A percentile compares a stretch with the other conserved stretches of the same genome.
These are phyloP conservation scores for Periconia sp. DNA, from an alignment of 2,329 filamentous ascomycete genomes.

Conservation along the genomic window DNA sequence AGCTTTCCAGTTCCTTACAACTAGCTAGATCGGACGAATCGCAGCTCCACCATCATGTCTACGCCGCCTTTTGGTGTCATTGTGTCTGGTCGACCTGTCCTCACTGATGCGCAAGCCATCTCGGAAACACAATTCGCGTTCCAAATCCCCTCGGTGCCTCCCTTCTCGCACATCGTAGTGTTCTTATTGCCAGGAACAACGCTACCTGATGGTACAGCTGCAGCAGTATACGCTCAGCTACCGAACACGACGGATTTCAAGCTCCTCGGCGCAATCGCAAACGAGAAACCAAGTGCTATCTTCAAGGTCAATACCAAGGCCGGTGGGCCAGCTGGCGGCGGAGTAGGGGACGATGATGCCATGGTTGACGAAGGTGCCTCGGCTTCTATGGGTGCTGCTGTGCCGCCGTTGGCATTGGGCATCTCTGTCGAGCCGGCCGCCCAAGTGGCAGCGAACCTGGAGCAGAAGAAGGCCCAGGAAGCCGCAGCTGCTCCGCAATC, in stretches of 20 bases:
- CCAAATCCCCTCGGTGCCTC: slow-evolving; percentile 66
- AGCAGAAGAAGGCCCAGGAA: slow-evolving; percentile 59
- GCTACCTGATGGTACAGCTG: slow-evolving; percentile 78
- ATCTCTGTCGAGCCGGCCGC: slow-evolving; percentile 80
- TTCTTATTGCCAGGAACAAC: slow-evolving; percentile 82
- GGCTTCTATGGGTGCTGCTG: slow-evolving; percentile 18
- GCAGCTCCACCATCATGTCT: slow-evolving; percentile 47
- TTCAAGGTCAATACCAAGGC: slow-evolving; percentile 71
- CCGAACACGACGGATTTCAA: slow-evolving; percentile 68
- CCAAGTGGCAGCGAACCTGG: slow-evolving; percentile 73
- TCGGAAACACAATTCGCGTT: slow-evolving; percentile 69
- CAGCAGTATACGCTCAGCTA: slow-evolving; percentile 88
- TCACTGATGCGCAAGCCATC: slow-evolving; percentile 62
- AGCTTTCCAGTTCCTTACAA: neutral
- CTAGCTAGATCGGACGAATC: neutral
- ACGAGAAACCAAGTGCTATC: slow-evolving; percentile 89
- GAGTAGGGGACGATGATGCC: slow-evolving; percentile 55
- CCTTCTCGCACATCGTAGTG: slow-evolving; percentile 78
- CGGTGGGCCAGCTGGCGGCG: slow-evolving; percentile 42
- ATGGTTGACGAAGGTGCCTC: slow-evolving; percentile 51
- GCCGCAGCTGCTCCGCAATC: slow-evolving; percentile 34
- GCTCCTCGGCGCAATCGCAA: slow-evolving; percentile 87
- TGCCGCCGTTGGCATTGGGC: slow-evolving; percentile 68
- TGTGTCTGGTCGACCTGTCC: slow-evolving; percentile 65
- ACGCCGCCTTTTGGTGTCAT: slow-evolving; percentile 70